Evolutionary conservation across 768 basidiomycete genomes (phyloP).

Genomic region (Leucocoprinus leucothites): DNA sequence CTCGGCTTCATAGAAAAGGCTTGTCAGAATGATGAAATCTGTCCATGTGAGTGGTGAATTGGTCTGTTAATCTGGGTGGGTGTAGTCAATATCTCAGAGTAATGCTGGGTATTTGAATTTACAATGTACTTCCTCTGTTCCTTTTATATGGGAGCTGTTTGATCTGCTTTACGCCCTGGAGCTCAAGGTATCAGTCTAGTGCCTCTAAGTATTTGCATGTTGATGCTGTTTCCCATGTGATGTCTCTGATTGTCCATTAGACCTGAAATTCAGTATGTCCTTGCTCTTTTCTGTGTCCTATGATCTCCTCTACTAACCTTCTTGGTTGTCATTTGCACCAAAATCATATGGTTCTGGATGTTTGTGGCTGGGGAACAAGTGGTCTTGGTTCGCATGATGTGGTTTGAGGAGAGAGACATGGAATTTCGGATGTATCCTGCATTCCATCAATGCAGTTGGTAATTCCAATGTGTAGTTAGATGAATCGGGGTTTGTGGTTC

Average conservation of each 20-base stretch:
- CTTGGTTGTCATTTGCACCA: conserved; percentile 24
- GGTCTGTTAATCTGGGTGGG: no score
- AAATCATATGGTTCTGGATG: conserved; percentile 33
- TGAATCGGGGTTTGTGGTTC: conserved; percentile 13
- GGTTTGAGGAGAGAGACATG: conserved; percentile 28
- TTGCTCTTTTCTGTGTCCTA: conserved; percentile 17
- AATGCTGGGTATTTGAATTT: no score
- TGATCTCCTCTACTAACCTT: conserved; percentile 35
- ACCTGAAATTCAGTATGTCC: conserved; percentile 24
- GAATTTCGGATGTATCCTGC: conserved; percentile 22
- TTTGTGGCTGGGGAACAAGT: conserved; percentile 29
- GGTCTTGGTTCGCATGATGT: conserved; percentile 26
- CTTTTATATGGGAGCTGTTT: no score
- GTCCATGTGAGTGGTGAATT: no score
- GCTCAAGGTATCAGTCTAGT: conserved; percentile 26
- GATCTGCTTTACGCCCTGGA: conserved; percentile 22
- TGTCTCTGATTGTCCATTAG: conserved; percentile 28
- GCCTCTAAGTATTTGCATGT: conserved; percentile 23
- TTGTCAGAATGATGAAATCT: no score
- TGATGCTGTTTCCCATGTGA: conserved; percentile 26
- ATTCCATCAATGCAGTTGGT: neutral
- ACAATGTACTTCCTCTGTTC: no score
- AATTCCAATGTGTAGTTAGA: conserved; percentile 29
- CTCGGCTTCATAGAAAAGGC: no score
- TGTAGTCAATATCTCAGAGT: no score